A percentile compares a stretch with the other conserved stretches of the same genome.
Evolutionary conservation across 1,284 basidiomycete genomes (phyloP).

Genomic region (Sanghuangporus baumii): DNA sequence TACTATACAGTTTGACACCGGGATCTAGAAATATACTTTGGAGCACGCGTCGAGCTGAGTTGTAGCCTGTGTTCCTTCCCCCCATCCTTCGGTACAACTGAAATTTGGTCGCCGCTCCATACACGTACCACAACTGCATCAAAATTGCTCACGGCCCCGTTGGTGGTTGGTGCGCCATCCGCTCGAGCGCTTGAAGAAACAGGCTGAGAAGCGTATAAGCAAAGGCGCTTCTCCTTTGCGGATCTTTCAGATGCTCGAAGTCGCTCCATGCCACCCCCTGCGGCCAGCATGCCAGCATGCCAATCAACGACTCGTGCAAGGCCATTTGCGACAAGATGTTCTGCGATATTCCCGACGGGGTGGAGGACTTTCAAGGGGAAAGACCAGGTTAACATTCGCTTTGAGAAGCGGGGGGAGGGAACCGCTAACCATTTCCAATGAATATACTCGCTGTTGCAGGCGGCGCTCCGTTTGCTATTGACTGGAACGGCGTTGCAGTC

Average conservation of each 20-base stretch:
- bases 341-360: constrained; percentile 92
- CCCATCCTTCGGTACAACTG: constrained; percentile 69
- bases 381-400: not conserved
- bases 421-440: constrained; percentile 73
- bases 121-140: constrained; percentile 84
- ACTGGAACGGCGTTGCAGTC: constrained; percentile 77
- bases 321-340: constrained; percentile 80
- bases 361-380: constrained; percentile 59
- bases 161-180: constrained; percentile 35
- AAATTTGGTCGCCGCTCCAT: constrained; percentile 92
- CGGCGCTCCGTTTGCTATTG: constrained; percentile 48
- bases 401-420: not conserved
- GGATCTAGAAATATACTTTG: constrained; percentile 50
- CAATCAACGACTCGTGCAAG: constrained; percentile 93
- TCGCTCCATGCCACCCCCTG: constrained; percentile 76
- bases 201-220: constrained; percentile 66
- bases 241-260: constrained; percentile 79
- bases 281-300: constrained; percentile 93
- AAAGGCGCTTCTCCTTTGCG: constrained; percentile 80
- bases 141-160: constrained; percentile 52
- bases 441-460: constrained; percentile 75
- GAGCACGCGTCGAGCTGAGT: constrained; percentile 85
- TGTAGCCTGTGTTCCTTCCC: constrained; percentile 81
- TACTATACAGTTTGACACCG: constrained; percentile 4
- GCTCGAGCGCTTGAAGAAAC: constrained; percentile 30